Conservation (phyloP, 176 grass and related monocot species). For the Panicum miliaceum region DNA sequence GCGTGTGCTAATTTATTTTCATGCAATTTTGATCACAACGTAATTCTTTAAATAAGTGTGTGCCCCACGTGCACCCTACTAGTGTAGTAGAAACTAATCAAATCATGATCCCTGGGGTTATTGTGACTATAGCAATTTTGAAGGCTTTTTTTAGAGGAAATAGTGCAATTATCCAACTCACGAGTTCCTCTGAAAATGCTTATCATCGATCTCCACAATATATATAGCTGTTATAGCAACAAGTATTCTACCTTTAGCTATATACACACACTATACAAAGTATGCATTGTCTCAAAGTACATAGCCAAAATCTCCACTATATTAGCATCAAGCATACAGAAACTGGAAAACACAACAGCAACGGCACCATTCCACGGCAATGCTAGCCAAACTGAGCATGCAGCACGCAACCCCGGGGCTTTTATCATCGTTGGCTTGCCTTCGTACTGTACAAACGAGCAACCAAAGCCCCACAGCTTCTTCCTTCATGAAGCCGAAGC, state of each 20-base stretch:
- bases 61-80: too few relatives aligned
- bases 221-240: not conserved
- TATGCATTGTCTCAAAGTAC: not conserved
- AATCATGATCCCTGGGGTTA: not conserved
- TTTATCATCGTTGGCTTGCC: slow-evolving; percentile 33
- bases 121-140: not conserved
- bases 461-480: slow-evolving; percentile 38
- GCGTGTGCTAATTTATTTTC: too few relatives aligned
- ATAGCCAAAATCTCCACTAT: not conserved
- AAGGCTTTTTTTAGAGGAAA: not conserved
- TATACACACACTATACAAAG: slow-evolving; percentile 11
- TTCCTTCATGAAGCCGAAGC: slow-evolving; percentile 39
- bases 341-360: slow-evolving; percentile 9
- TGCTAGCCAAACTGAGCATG: slow-evolving; percentile 29
- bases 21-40: too few relatives aligned
- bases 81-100: not conserved
- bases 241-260: not conserved
- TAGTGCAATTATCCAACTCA: not conserved
- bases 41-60: too few relatives aligned
- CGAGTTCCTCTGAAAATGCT: not conserved
- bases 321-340: slow-evolving; percentile 28
- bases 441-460: not conserved
- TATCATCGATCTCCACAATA: not conserved
- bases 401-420: slow-evolving; percentile 19
- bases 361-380: slow-evolving; percentile 8